phyloP scores from a whole-genome alignment of 352 stramenopile genomes.

The Phytophthora fragariae region DNA sequence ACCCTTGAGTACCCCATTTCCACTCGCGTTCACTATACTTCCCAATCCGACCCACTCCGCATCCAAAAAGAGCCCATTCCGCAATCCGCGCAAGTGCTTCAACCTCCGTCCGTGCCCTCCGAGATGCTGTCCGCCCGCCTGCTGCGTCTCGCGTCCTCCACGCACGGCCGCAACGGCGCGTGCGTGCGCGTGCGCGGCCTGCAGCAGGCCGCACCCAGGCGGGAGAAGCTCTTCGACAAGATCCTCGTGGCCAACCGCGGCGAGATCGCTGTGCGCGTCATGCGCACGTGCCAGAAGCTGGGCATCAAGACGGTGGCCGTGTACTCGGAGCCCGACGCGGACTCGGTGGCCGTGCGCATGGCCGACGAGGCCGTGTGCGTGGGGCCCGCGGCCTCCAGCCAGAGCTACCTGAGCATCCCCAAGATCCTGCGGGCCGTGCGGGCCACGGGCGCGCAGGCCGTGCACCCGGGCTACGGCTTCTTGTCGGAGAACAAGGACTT shows the following conservation, averaged over 20 bases:
- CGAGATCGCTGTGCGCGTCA: constrained; percentile 95
- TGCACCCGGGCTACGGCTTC: constrained; percentile 97
- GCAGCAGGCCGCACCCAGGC: constrained; percentile 8
- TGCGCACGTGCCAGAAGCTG: constrained; percentile 89
- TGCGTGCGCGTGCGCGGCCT: not conserved
- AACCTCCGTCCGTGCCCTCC: constrained; percentile 26
- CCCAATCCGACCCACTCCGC: no score
- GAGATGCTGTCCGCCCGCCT: constrained; percentile 37
- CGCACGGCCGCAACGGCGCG: not conserved
- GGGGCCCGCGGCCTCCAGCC: constrained; percentile 71
- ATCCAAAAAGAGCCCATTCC: constrained; percentile 14
- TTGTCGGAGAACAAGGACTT: constrained; percentile 96
- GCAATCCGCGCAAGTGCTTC: constrained; percentile 27
- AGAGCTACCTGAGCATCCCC: constrained; percentile 94
- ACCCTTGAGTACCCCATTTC: not conserved
- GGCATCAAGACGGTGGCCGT: constrained; percentile 95
- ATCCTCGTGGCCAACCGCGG: constrained; percentile 94
- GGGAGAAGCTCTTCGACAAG: constrained; percentile 89
- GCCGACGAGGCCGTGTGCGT: constrained; percentile 83
- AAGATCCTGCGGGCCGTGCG: constrained; percentile 91
- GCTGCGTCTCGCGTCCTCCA: constrained; percentile 13
- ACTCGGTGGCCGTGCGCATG: constrained; percentile 85
- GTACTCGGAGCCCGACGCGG: constrained; percentile 93
- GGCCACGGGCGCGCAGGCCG: constrained; percentile 89
- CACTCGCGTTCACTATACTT: not conserved